Percentiles rank a stretch among this genome's conserved stretches.
Evolutionary conservation across 345 rosid genomes (phyloP).

Genomic region (Hevea brasiliensis): DNA sequence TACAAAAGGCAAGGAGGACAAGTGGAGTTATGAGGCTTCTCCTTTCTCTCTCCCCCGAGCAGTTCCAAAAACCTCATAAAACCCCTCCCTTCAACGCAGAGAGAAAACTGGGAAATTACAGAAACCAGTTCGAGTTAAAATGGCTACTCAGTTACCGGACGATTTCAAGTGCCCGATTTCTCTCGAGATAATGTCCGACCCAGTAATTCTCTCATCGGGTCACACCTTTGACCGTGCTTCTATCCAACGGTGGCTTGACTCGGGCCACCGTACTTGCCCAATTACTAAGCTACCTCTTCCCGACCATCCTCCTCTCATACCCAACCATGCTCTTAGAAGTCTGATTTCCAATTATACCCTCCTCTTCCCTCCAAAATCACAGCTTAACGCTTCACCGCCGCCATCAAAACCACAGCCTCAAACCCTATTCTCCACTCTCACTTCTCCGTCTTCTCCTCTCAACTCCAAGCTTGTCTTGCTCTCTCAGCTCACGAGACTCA

Average conservation of each 20-base stretch:
- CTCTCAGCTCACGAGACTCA: constrained; percentile 49
- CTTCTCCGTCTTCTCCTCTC: constrained; percentile 48
- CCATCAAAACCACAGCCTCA: constrained; percentile 33
- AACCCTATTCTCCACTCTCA: constrained; percentile 51
- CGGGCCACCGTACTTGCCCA: constrained; percentile 90
- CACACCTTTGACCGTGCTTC: constrained; percentile 94
- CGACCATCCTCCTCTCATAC: constrained; percentile 69
- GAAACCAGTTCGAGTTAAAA: constrained; percentile 7
- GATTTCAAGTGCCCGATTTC: constrained; percentile 97
- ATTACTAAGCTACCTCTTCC: constrained; percentile 78
- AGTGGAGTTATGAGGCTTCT: too few species aligned
- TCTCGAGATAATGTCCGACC: constrained; percentile 96
- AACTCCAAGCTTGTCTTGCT: constrained; percentile 59
- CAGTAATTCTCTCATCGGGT: constrained; percentile 89
- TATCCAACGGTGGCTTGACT: constrained; percentile 88
- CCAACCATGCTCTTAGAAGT: constrained; percentile 88
- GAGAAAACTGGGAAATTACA: background rate
- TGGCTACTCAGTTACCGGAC: constrained; percentile 68
- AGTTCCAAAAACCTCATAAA: constrained; percentile 39
- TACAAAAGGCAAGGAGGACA: too few species aligned
- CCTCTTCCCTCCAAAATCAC: constrained; percentile 26
- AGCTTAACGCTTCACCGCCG: constrained; percentile 9
- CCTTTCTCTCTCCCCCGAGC: background rate
- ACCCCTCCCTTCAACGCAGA: constrained; percentile 1
- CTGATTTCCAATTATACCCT: constrained; percentile 68